These are phyloP conservation scores for Phytophthora agathidicida DNA, from an alignment of 352 stramenopile species.

Conservation along the genomic window DNA sequence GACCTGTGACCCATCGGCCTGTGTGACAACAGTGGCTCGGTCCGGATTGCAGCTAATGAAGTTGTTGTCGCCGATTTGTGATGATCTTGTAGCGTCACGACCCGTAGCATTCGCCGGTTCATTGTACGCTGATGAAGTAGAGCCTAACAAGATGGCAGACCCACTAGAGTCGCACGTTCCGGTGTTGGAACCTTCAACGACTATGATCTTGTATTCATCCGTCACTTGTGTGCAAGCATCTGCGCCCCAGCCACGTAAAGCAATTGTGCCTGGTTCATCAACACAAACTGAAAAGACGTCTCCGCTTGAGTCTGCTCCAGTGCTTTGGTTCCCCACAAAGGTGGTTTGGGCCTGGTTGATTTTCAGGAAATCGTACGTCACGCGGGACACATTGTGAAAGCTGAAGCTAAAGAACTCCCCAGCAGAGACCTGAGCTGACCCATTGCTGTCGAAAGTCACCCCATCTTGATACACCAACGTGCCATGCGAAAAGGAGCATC, in stretches of 20 bases:
- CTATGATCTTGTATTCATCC: slow-evolving; percentile 35
- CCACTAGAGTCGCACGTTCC: slow-evolving; percentile 13
- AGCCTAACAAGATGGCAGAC: slow-evolving; percentile 3
- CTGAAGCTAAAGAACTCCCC: slow-evolving; percentile 40
- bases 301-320: slow-evolving; percentile 22
- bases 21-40: slow-evolving; percentile 41
- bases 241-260: slow-evolving; percentile 49
- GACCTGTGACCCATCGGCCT: slow-evolving; percentile 27
- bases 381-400: slow-evolving; percentile 39
- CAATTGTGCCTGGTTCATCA: slow-evolving; percentile 42
- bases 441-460: slow-evolving; percentile 39
- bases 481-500: slow-evolving; percentile 47
- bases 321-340: slow-evolving; percentile 33
- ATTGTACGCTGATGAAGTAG: slow-evolving; percentile 4
- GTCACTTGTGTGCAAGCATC: slow-evolving; percentile 53
- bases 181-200: slow-evolving; percentile 20
- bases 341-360: slow-evolving; percentile 58
- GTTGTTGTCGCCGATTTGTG: neutral
- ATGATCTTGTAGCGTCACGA: slow-evolving; percentile 3
- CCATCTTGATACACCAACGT: slow-evolving; percentile 40
- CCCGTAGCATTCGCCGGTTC: neutral
- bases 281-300: slow-evolving; percentile 56
- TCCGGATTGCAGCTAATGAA: slow-evolving; percentile 45
- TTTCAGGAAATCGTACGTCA: slow-evolving; percentile 53
- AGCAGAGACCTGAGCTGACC: slow-evolving; percentile 29